phyloP scores from a whole-genome alignment of 2,329 filamentous ascomycete species.

The Neoscytalidium dimidiatum region DNA sequence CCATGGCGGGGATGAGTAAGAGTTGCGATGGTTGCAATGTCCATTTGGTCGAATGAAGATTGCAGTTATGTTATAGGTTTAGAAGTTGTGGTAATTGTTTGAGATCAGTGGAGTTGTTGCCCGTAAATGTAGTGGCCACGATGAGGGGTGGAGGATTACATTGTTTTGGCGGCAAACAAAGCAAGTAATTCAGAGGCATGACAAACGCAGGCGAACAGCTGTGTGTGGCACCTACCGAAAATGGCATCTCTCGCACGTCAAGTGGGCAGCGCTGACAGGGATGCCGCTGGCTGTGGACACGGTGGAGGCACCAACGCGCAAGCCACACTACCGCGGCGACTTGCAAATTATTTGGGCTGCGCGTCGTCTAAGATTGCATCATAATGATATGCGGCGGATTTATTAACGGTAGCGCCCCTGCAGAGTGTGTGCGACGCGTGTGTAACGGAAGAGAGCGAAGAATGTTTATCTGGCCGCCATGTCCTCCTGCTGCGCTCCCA shows the following conservation, averaged over 20 bases:
- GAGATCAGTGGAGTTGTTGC: too few species aligned
- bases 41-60: too few species aligned
- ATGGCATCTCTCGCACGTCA: not conserved
- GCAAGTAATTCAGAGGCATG: too few species aligned
- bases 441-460: not conserved
- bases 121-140: too few species aligned
- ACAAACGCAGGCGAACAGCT: not conserved
- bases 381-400: not conserved
- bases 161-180: too few species aligned
- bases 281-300: not conserved
- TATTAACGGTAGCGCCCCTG: not conserved
- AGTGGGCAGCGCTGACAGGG: not conserved
- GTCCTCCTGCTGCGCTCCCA: not conserved
- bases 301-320: not conserved
- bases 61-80: too few species aligned
- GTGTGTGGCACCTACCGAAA: not conserved
- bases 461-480: not conserved
- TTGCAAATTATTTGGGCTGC: not conserved
- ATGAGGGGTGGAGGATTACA: too few species aligned
- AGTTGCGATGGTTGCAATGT: too few species aligned
- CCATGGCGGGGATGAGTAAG: too few species aligned
- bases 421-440: slow-evolving; percentile 1
- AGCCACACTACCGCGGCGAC: not conserved
- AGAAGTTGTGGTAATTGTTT: too few species aligned
- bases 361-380: not conserved